phyloP scores from a whole-genome alignment of 1,139 yeast species.

The Scheffersomyces quercinus region DNA sequence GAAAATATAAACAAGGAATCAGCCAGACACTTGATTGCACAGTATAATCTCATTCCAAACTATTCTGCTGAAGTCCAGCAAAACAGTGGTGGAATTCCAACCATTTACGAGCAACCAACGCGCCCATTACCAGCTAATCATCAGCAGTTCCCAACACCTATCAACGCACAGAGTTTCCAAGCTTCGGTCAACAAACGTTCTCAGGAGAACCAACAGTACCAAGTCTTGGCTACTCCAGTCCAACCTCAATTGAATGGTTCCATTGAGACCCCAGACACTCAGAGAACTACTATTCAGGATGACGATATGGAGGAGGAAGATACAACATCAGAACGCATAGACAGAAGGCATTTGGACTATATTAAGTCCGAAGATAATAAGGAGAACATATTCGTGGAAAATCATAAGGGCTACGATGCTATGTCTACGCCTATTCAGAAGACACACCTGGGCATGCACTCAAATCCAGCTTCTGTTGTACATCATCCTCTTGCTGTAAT shows the following conservation, averaged over 20 bases:
- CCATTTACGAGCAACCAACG: background rate
- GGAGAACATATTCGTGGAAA: constrained; percentile 44
- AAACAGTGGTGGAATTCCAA: background rate
- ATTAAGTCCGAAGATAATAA: constrained; percentile 39
- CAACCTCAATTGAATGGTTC: constrained; percentile 26
- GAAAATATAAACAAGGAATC: constrained; percentile 43
- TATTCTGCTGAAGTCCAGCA: background rate
- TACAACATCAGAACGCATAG: constrained; percentile 25
- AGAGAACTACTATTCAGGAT: constrained; percentile 46
- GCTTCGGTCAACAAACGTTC: background rate
- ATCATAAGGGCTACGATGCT: constrained; percentile 21
- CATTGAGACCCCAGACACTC: constrained; percentile 50
- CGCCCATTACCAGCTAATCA: background rate
- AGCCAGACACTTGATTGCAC: constrained; percentile 32
- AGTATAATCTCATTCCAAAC: constrained; percentile 24
- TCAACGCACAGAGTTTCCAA: background rate
- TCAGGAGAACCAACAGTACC: constrained; percentile 5
- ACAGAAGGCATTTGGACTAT: constrained; percentile 34
- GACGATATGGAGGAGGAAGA: constrained; percentile 39
- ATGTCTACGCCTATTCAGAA: constrained; percentile 34
- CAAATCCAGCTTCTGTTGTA: constrained; percentile 10
- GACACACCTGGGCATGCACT: constrained; percentile 10
- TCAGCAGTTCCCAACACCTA: background rate
- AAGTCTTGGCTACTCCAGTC: constrained; percentile 39
- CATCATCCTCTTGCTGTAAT: constrained; percentile 41